Evolutionary conservation across 2,329 filamentous ascomycete genomes (phyloP).

Genomic region (Colletotrichum orchidophilum): DNA sequence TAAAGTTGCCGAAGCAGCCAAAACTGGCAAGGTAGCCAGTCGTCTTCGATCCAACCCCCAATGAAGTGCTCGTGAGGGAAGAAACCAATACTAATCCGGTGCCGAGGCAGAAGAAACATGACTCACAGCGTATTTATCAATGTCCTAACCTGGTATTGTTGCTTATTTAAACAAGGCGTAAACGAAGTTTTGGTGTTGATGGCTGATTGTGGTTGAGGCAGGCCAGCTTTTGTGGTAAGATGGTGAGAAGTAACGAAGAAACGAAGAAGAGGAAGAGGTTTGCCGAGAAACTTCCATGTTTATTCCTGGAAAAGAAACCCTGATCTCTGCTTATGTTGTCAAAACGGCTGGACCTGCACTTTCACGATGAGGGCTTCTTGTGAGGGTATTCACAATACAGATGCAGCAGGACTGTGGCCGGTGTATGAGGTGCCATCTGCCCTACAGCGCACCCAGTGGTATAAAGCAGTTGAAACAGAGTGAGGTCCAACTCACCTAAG

Average conservation of each 20-base stretch:
- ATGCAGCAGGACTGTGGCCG: neutral
- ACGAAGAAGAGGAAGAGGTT: neutral
- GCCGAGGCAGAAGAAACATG: neutral
- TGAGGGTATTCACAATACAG: neutral
- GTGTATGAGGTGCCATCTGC: neutral
- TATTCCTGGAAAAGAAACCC: neutral
- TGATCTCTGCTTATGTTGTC: neutral
- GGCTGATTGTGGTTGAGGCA: neutral
- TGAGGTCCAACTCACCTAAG: neutral
- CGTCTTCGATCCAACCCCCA: neutral
- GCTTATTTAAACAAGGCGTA: neutral
- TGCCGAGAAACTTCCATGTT: neutral
- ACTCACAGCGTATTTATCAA: neutral
- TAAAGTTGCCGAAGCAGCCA: neutral
- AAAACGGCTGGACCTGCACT: neutral
- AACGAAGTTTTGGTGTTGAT: neutral
- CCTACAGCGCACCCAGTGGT: neutral
- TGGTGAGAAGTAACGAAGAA: neutral
- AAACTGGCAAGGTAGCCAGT: neutral
- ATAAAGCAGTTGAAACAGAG: neutral
- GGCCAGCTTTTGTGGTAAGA: neutral
- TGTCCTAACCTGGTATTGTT: neutral
- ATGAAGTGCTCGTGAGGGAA: neutral
- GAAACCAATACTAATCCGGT: neutral
- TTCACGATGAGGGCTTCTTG: neutral